These are phyloP conservation scores for Tulasnella sp. DNA, from an alignment of 768 basidiomycete genomes.

Conservation along the genomic window DNA sequence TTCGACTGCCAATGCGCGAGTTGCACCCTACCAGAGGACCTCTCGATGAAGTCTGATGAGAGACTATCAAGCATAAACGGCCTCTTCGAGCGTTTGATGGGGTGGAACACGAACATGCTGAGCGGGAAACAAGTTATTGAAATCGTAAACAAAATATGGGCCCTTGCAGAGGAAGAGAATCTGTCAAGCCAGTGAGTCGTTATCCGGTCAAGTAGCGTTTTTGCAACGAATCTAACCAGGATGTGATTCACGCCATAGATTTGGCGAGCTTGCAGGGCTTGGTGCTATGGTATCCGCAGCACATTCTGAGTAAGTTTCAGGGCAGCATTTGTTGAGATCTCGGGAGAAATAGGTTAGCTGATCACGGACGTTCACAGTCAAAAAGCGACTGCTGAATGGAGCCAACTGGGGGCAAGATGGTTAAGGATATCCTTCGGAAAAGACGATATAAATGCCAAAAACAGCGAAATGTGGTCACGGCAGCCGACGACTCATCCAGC, in stretches of 20 bases:
- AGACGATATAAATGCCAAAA: neutral
- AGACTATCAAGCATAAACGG: slow-evolving; percentile 49
- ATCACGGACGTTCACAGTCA: neutral
- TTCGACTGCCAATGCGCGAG: slow-evolving; percentile 58
- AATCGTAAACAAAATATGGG: slow-evolving; percentile 53
- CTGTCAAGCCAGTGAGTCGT: slow-evolving; percentile 53
- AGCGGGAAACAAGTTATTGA: slow-evolving; percentile 51
- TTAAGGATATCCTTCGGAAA: neutral
- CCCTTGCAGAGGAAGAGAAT: slow-evolving; percentile 56
- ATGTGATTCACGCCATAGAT: neutral
- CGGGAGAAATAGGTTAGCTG: neutral
- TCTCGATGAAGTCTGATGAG: slow-evolving; percentile 51
- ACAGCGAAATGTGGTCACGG: neutral
- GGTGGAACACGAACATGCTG: slow-evolving; percentile 50
- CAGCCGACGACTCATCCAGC: neutral
- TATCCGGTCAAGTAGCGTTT: neutral
- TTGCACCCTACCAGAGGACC: slow-evolving; percentile 51
- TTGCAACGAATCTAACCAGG: neutral
- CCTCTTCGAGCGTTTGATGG: slow-evolving; percentile 46
- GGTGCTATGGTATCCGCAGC: neutral
- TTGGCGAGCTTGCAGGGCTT: neutral
- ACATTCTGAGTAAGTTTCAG: neutral
- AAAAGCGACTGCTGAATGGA: neutral
- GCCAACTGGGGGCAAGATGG: neutral
- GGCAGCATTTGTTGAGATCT: neutral